Evolutionary conservation across 805 yeast genomes (phyloP), one percentile per base, ranked within the genome.

Genomic region (Ogataea henricii): DNA sequence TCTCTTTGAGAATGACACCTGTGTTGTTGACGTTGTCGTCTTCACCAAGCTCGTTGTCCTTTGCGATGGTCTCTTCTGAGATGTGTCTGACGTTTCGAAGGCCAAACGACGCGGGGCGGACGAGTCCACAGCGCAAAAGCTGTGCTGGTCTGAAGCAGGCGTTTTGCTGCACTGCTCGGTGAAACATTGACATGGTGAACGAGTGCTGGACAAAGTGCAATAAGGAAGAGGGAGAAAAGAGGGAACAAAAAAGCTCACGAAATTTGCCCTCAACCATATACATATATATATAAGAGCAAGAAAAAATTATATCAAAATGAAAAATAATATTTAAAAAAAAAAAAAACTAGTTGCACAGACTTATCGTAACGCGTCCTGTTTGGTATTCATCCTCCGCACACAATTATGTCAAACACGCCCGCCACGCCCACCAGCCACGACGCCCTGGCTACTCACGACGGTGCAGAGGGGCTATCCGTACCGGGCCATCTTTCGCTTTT

Each of bases 1-100:
- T 71, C 5, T 73, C 67, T 53, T 77, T 78, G 36, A 72, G 71
- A 43, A 80, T 79, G 34, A 81, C 78, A 60, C 85, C 86, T 0
- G 85, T 80, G 32, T 71, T 79, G 12, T 72, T 76, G 2, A 80
- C 82, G 36, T 73, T 76, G 5, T 70, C 77, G 3, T 73, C 74
- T 46, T 81, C 87, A 44, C 84, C 86, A 6, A 75, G 70, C 49
- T 76, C 77, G 45, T 73, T 70, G 49, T 76, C 59, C 38, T 59
- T 56, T 37, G 57, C 44, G n/a, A 65, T 55, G 0, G 66, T 56
- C 16, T 67, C 63, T 43, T 63, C 67, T 6, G 67, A 55, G 10
- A 64, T 52, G 13, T 22, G 46, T 25, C 57, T 43, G 20, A 13
- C 25, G 6, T 20, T 16, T 9, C 7, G 33, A 20, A 6, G 13